Percentiles rank a stretch among this genome's conserved stretches.
Conservation (phyloP, 2,329 filamentous ascomycete species). For the Grosmannia clavigera region DNA sequence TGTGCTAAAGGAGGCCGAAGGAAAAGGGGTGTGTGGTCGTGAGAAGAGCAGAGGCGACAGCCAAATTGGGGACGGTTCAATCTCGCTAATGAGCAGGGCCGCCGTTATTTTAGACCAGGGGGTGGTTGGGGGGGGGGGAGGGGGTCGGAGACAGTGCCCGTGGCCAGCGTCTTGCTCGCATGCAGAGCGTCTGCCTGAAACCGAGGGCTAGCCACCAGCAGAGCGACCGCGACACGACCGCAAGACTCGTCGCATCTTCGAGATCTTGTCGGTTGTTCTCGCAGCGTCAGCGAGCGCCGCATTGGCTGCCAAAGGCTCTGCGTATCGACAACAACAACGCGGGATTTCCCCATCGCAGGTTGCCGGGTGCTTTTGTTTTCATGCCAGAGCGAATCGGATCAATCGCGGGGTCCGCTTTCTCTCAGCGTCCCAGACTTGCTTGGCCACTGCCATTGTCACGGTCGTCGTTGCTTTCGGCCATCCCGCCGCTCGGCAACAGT, state of each 20-base stretch:
- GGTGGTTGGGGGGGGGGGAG: not conserved
- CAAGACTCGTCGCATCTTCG: too few relatives aligned
- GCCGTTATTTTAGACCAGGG: not conserved
- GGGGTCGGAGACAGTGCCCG: too few relatives aligned
- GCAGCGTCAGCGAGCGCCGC: not conserved
- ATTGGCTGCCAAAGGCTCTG: too few relatives aligned
- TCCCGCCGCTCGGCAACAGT: too few relatives aligned
- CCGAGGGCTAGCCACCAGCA: not conserved
- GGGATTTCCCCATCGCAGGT: not conserved
- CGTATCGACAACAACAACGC: not conserved
- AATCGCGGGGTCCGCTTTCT: not conserved
- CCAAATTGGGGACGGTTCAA: not conserved
- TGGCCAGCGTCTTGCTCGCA: too few relatives aligned
- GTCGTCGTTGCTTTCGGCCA: too few relatives aligned
- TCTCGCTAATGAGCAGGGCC: constrained; percentile 1
- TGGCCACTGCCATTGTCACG: too few relatives aligned
- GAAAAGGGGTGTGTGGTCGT: not conserved
- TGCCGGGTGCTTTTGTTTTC: not conserved
- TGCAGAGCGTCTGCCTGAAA: not conserved
- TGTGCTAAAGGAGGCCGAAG: not conserved
- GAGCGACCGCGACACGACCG: too few relatives aligned
- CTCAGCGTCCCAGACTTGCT: too few relatives aligned
- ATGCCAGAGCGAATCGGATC: not conserved
- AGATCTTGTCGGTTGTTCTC: not conserved
- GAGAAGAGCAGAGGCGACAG: not conserved